Evolutionary conservation across 1,284 basidiomycete genomes (phyloP).

Genomic region (Ceratobasidium sp.): DNA sequence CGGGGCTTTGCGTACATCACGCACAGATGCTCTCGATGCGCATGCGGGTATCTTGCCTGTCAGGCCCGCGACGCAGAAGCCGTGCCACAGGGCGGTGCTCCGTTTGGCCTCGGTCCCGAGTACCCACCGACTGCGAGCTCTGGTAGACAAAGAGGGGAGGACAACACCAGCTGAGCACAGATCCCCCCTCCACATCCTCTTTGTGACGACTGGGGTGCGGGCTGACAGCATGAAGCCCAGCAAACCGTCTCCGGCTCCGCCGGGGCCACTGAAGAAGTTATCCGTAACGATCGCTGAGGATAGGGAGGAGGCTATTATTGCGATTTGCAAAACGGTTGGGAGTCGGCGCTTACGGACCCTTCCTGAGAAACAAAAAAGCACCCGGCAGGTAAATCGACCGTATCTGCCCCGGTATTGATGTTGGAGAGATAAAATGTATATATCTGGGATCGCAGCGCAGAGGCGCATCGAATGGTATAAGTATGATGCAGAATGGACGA

Average conservation of each 20-base stretch:
- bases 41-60: slow-evolving; percentile 28
- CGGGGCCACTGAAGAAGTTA: too few relatives aligned
- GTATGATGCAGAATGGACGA: too few relatives aligned
- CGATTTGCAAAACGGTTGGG: too few relatives aligned
- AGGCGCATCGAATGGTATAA: too few relatives aligned
- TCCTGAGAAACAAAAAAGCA: slow-evolving; percentile 1
- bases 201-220: neutral
- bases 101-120: neutral
- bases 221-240: too few relatives aligned
- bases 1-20: slow-evolving; percentile 18
- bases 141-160: slow-evolving; percentile 3
- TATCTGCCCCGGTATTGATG: too few relatives aligned
- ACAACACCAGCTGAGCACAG: neutral
- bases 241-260: too few relatives aligned
- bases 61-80: neutral
- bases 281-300: neutral
- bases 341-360: too few relatives aligned
- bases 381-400: too few relatives aligned
- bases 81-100: slow-evolving; percentile 5
- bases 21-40: slow-evolving; percentile 13
- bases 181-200: slow-evolving; percentile 6
- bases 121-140: neutral
- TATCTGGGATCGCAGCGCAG: too few relatives aligned
- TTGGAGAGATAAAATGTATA: too few relatives aligned
- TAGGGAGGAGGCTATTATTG: neutral